A percentile compares a stretch with the other conserved stretches of the same genome.
These are phyloP conservation scores for Auricularia sp. DNA, from an alignment of 768 basidiomycete species.

Conservation along the genomic window DNA sequence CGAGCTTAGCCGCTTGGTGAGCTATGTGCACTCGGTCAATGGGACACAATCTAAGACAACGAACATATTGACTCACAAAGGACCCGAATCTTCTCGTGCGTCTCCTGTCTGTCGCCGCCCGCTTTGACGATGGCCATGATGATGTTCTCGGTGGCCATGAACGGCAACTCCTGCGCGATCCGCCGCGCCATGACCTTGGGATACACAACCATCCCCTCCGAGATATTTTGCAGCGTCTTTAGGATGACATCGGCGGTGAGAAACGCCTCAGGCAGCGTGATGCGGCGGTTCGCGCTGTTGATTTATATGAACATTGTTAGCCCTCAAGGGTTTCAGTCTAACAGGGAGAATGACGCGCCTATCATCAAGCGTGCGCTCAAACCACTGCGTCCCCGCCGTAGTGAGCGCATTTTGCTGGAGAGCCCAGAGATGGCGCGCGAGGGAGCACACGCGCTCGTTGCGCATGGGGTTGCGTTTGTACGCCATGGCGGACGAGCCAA, in stretches of 20 bases:
- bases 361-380: constrained; percentile 96
- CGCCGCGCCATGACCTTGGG: constrained; percentile 89
- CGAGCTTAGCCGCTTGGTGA: constrained; percentile 88
- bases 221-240: constrained; percentile 91
- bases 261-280: constrained; percentile 95
- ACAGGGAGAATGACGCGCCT: constrained; percentile 38
- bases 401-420: constrained; percentile 94
- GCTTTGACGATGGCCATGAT: constrained; percentile 98
- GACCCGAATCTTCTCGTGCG: constrained; percentile 90
- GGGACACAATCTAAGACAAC: no score
- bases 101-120: constrained; percentile 92
- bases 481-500: constrained; percentile 95
- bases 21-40: constrained; percentile 17
- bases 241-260: constrained; percentile 94
- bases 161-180: constrained; percentile 90
- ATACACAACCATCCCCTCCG: constrained; percentile 98
- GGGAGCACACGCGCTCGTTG: constrained; percentile 91
- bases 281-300: constrained; percentile 83
- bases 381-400: constrained; percentile 95
- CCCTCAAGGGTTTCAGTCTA: not conserved
- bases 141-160: constrained; percentile 99
- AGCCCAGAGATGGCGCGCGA: constrained; percentile 92
- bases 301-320: constrained; percentile 4
- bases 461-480: constrained; percentile 99
- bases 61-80: constrained; percentile 14